Evolutionary conservation across 2,329 filamentous ascomycete genomes (phyloP), one percentile per base, ranked within the genome.

Genomic region (Pyrenochaeta sp.): DNA sequence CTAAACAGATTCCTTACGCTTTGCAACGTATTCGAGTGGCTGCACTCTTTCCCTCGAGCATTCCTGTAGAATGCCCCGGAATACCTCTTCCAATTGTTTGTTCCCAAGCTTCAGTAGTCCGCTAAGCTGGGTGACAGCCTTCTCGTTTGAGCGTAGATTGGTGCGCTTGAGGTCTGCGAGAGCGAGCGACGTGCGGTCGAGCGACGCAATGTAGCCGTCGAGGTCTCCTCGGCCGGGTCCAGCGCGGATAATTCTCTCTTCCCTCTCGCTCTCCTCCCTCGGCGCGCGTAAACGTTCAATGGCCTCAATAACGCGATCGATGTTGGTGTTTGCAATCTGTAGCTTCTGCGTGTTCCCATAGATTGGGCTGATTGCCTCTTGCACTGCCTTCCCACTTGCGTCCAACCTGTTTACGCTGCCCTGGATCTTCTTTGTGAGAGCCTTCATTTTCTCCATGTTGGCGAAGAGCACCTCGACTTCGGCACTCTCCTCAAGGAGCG

Each of bases 361-460:
- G 36, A 99, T 89, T 7, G 95, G 95, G 0, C 92, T 92, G 50
- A 96, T 92, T 10, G 96, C 93, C 71, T 97, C 91, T 68, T 92
- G 89, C 17, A 98, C 92, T 55, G 90, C 93, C 77, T 92, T 92
- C 15, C 94, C 95, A 47, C 91, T 96, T 32, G 89, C 87, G 67
- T 98, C 92, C 30, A 99, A 82, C 50, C 93, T 86, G 32, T 87
- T 85, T 63, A 97, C 83, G 45, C 91, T 96, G 23, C 90, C 89
- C 76, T 96, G 90, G 50, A 99, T 97, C 81, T 96, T 97, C 81
- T 95, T 97, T 29, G 92, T 97, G 73, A 98, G 84, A 71, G 92
- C 87, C 55, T 92, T 90, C 65, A 96, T 96, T 83, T 97, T 98
- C 67, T 96, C 92, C 58, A 98, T 86, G 63, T 87, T 87, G 50